Evolutionary conservation across 257 asterid species (phyloP), one percentile per base, ranked within the genome.

Genomic region (Marsdenia floribunda): DNA sequence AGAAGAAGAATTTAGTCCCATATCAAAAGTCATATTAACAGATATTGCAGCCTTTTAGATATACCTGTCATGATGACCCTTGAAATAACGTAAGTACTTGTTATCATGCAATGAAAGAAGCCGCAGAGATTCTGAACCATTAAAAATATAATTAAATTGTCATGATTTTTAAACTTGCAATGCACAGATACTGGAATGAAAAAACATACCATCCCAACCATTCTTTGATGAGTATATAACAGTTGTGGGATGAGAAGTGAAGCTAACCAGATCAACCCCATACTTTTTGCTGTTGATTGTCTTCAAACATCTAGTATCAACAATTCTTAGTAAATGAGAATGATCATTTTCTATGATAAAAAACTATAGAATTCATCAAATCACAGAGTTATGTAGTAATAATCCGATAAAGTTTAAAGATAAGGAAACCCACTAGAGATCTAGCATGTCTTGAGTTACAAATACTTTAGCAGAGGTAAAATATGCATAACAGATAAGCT

Each of bases 51-150:
- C 54, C 15, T 52, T 18, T 11, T 42, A 76, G 79, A 84, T 64
- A 37, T 85, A 81, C 98, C 97, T 95, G 90, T 95, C 99, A 76
- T 90, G 99, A 84, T 95, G 99, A 71, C 99, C 98, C 90, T 90
- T 95, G 88, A 95, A 95, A 86, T 92, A 95, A 77, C 99, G 90
- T 87, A 95, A 83, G 90, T 95, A 95, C 79, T 92, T 95, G 89
- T 95, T 95, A 81, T 92, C 99, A 73, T 90, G 93, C 88, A 95
- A 85, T 0, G 98, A 95, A 61, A 95, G 96, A 84, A 95, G 99
- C 82, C 96, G 83, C 82, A 95, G 84, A n/a, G 99, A 92, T 88
- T 95, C 98, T 93, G 97, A 80, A 71, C 78, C 78, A 81, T 67
- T 26, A 75, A 40, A 38, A 82, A 72, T 58, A 86, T 18, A 38